Conservation (phyloP, 2,329 filamentous ascomycete species). For the Nemania serpens region DNA sequence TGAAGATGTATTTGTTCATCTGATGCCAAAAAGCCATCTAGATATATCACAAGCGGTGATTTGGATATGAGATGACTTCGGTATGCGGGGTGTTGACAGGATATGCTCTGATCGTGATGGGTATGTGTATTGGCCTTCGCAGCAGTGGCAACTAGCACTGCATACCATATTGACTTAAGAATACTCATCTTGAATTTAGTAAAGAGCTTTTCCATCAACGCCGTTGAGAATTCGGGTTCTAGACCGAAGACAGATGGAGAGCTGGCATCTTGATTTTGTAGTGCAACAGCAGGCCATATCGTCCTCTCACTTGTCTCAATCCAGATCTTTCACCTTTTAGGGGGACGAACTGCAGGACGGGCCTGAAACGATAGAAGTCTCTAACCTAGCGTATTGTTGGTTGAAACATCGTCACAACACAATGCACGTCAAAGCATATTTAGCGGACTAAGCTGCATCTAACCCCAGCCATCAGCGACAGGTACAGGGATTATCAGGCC, state of each 20-base stretch:
- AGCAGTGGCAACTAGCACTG: slow-evolving; percentile 27
- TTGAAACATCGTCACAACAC: slow-evolving; percentile 2
- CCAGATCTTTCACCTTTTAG: not conserved
- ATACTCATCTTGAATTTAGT: slow-evolving; percentile 24
- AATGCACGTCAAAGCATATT: slow-evolving; percentile 17
- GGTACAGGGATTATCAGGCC: slow-evolving; percentile 20
- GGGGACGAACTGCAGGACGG: slow-evolving; percentile 27
- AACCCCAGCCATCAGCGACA: not conserved
- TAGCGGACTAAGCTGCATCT: slow-evolving; percentile 15
- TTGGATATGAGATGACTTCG: slow-evolving; percentile 42
- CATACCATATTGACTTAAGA: slow-evolving; percentile 29
- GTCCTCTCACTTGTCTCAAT: not conserved
- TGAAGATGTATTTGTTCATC: slow-evolving; percentile 45
- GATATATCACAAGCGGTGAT: slow-evolving; percentile 47
- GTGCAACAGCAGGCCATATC: not conserved
- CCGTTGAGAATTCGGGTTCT: not conserved
- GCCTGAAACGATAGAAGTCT: slow-evolving; percentile 37
- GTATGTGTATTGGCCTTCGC: slow-evolving; percentile 30
- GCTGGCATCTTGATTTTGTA: slow-evolving; percentile 13
- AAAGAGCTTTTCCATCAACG: not conserved
- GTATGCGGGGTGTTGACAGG: slow-evolving; percentile 43
- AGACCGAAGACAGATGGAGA: not conserved
- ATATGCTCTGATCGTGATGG: slow-evolving; percentile 22
- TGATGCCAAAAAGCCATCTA: slow-evolving; percentile 44
- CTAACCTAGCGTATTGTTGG: not conserved